Evolutionary conservation across 2,329 filamentous ascomycete species (phyloP), one percentile per base, ranked within the genome.

Genomic region (Clonostachys chloroleuca): DNA sequence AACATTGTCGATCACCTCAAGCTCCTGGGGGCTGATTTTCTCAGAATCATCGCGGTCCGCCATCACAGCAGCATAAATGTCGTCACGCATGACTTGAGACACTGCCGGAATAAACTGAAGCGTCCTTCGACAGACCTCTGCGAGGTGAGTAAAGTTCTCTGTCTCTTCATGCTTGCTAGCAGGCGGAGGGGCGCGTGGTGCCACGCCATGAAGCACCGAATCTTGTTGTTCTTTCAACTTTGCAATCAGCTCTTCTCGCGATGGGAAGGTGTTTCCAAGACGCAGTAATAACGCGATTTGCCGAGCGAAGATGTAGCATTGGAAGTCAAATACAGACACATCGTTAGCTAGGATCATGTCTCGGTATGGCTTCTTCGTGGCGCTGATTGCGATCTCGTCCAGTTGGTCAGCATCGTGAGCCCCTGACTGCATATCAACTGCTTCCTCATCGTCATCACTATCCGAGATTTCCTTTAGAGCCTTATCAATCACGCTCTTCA

Each of bases 301-400:
- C 20, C 94, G 81, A 4, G 90, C 84, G 64, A 97, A 99, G 12
- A 99, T 84, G 63, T 99, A 99, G 56, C 87, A 89, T 44, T 89
- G 80, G 63, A 99, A 97, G 64, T 99, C 94, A 60, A 97, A 96
- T 4, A 96, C 77, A 0, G 94, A 99, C 35, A 99, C 95, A 54
- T 96, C 89, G 69, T 95, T 99, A 13, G 89, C 86, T 37, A 99
- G 74, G 43, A 99, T 99, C 57, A 95, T 82, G 48, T 95, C 90
- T 45, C 92, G 83, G 61, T 97, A 99, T 2, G 88, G 80, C 63
- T 96, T 96, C 52, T 82, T 83, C 2, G 78, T 75, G 10, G 81
- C 72, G 52, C 77, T 80, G 53, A 86, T 78, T 24, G 81, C 75
- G 43, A 85, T 83, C 42, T 83, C 78, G 50, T 78, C 74, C 47